These are phyloP conservation scores for Globisporangium takayamanum DNA, from an alignment of 352 stramenopile genomes.

Conservation along the genomic window DNA sequence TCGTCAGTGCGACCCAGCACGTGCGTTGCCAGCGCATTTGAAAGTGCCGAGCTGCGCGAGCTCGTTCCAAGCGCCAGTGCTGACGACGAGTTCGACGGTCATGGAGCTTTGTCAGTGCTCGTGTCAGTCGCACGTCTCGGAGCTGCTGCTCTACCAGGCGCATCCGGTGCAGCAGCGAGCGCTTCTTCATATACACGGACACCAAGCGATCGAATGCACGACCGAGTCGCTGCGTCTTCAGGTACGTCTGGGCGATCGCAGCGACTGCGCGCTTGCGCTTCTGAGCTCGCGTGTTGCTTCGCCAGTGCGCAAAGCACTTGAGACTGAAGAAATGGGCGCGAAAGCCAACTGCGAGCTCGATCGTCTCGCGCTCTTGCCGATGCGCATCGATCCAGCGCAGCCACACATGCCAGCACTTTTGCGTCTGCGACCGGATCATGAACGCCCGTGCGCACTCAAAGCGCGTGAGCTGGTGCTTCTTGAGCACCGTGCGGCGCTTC, in stretches of 20 bases:
- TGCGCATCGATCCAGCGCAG: slow-evolving; percentile 12
- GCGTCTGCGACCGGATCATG: slow-evolving; percentile 16
- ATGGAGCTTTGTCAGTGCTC: background rate
- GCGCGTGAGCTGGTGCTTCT: slow-evolving; percentile 21
- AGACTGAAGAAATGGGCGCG: slow-evolving; percentile 26
- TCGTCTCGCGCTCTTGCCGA: slow-evolving; percentile 19
- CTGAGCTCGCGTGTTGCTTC: slow-evolving; percentile 8
- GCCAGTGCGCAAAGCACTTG: slow-evolving; percentile 35
- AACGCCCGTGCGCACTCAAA: slow-evolving; percentile 24
- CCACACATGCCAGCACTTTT: slow-evolving; percentile 36
- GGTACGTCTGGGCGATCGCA: background rate
- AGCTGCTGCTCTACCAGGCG: background rate
- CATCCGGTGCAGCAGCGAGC: background rate
- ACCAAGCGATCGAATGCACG: background rate
- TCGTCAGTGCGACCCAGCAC: slow-evolving; percentile 18
- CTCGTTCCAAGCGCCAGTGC: background rate
- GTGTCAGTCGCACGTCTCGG: background rate
- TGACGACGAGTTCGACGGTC: background rate
- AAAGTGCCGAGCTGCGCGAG: slow-evolving; percentile 16
- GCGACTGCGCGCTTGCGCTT: slow-evolving; percentile 17
- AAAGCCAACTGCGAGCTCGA: slow-evolving; percentile 30
- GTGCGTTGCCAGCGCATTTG: slow-evolving; percentile 10
- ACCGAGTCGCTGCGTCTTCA: background rate
- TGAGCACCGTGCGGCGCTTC: slow-evolving; percentile 24
- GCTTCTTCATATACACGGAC: background rate